A percentile compares a stretch with the other conserved stretches of the same genome.
phyloP scores from a whole-genome alignment of 192 early-diverging fungal genomes.

The Blastocladiella britannica region DNA sequence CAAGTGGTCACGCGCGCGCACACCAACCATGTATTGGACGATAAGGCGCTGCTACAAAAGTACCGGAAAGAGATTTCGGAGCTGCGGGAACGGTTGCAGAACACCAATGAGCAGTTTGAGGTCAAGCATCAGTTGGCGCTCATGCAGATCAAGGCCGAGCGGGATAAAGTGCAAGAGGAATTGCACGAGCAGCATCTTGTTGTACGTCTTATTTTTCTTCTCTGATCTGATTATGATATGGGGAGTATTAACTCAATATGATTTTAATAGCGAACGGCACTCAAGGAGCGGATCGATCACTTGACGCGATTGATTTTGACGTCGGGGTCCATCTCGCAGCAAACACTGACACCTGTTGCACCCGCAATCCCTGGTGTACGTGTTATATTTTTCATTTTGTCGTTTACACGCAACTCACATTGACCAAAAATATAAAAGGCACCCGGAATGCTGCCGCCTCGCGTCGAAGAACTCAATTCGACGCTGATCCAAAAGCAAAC shows the following conservation, averaged over 20 bases:
- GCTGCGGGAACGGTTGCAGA: constrained; percentile 34
- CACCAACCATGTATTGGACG: constrained; percentile 52
- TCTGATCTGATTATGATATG: constrained; percentile 13
- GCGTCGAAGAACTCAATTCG: no score
- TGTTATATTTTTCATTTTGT: no score
- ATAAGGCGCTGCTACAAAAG: constrained; percentile 65
- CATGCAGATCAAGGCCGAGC: constrained; percentile 11
- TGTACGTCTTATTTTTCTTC: constrained; percentile 6
- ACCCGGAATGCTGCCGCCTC: no score
- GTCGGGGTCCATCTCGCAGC: constrained; percentile 30
- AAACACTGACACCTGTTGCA: constrained; percentile 7
- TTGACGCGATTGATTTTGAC: constrained; percentile 66
- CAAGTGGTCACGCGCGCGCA: constrained; percentile 62
- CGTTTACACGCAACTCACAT: no score
- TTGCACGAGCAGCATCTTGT: constrained; percentile 3
- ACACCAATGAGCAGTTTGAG: constrained; percentile 29
- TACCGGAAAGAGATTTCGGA: constrained; percentile 64
- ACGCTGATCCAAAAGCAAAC: no score
- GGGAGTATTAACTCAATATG: constrained; percentile 31
- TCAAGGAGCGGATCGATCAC: constrained; percentile 72
- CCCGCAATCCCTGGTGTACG: no score
- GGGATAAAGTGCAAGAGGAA: constrained; percentile 8
- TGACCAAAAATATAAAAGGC: no score
- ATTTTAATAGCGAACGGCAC: constrained; percentile 36
- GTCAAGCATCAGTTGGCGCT: constrained; percentile 29